Conservation (phyloP, 2,329 filamentous ascomycete genomes). For the Diplodia mutila region DNA sequence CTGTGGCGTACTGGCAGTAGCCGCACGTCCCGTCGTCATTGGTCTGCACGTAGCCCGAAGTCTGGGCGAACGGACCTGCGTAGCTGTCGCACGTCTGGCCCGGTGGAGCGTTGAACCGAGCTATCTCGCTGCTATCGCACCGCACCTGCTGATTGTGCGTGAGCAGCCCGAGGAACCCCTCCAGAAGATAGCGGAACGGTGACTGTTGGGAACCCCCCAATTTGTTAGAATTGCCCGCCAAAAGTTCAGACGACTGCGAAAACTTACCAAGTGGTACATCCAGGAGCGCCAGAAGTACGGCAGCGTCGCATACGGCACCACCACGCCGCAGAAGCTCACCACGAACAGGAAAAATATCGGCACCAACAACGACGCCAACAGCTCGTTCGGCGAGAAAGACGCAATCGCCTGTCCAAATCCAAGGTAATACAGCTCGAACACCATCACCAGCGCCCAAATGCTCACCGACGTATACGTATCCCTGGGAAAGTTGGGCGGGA, state of each 20-base stretch:
- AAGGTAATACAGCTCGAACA: constrained; percentile 69
- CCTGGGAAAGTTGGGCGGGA: constrained; percentile 57
- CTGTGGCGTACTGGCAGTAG: constrained; percentile 65
- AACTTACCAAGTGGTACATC: constrained; percentile 39
- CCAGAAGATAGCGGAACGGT: constrained; percentile 69
- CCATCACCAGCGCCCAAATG: constrained; percentile 65
- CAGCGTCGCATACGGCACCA: constrained; percentile 68
- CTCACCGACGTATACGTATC: constrained; percentile 64
- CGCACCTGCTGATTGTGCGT: constrained; percentile 59
- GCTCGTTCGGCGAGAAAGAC: constrained; percentile 66
- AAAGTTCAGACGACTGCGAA: not conserved
- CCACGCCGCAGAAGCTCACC: constrained; percentile 73
- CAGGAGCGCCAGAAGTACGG: constrained; percentile 65
- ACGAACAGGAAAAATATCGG: constrained; percentile 72
- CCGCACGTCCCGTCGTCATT: constrained; percentile 62
- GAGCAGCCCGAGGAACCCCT: constrained; percentile 62
- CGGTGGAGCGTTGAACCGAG: constrained; percentile 62
- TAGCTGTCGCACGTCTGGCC: constrained; percentile 66
- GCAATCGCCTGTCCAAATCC: constrained; percentile 71
- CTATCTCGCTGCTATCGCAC: constrained; percentile 62
- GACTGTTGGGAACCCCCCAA: constrained; percentile 57
- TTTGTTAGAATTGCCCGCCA: constrained; percentile 43
- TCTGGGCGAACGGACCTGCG: constrained; percentile 55
- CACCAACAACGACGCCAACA: constrained; percentile 68
- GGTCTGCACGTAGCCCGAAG: constrained; percentile 64